Evolutionary conservation across 805 yeast genomes (phyloP).

Genomic region (Schizosaccharomyces pombe): ASM294v3 CU329670.1:4714501-4715000

Average conservation of each 20-base stretch:
- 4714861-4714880: slow-evolving; percentile 15
- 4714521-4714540: slow-evolving; percentile 8
- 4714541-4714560: slow-evolving; percentile 11
- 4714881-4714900: slow-evolving; percentile 14
- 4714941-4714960: not conserved
- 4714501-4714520: slow-evolving; percentile 12
- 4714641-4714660: slow-evolving; percentile 14
- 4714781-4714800: slow-evolving; percentile 16
- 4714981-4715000: too few relatives aligned
- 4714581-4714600: slow-evolving; percentile 35
- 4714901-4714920: slow-evolving; percentile 16
- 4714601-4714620: slow-evolving; percentile 73
- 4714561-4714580: slow-evolving; percentile 6
- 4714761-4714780: slow-evolving; percentile 16
- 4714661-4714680: slow-evolving; percentile 14
- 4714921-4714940: not conserved
- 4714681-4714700: slow-evolving; percentile 15
- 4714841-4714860: slow-evolving; percentile 17
- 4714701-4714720: slow-evolving; percentile 10
- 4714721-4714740: slow-evolving; percentile 13
- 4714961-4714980: too few relatives aligned
- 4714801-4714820: slow-evolving; percentile 9
- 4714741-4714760: slow-evolving; percentile 18
- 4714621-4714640: slow-evolving; percentile 54
- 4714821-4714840: slow-evolving; percentile 15